These are phyloP conservation scores for Scleromitrula shiraiana DNA, from an alignment of 2,329 filamentous ascomycete genomes.

Conservation along the genomic window DNA sequence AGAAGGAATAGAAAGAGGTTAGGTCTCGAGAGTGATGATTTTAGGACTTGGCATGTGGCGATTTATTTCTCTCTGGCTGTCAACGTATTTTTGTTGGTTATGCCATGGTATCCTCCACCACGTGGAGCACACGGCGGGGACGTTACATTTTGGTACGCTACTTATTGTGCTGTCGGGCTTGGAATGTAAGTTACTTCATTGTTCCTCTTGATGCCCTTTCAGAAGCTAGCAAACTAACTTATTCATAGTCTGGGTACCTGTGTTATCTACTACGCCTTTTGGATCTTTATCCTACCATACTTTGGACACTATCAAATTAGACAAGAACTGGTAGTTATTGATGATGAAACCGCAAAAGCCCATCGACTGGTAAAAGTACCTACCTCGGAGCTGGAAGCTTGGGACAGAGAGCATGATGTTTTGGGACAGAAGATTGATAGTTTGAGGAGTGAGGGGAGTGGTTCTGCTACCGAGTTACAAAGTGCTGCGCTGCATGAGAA, in stretches of 20 bases:
- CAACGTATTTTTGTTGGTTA: slow-evolving; percentile 55
- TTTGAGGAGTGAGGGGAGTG: neutral
- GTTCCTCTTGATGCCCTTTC: neutral
- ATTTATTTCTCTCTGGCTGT: slow-evolving; percentile 52
- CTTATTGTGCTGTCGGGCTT: slow-evolving; percentile 57
- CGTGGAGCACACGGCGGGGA: slow-evolving; percentile 52
- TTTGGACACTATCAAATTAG: slow-evolving; percentile 46
- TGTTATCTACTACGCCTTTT: slow-evolving; percentile 48
- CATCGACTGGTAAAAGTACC: slow-evolving; percentile 47
- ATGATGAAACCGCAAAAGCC: slow-evolving; percentile 37
- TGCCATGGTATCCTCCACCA: slow-evolving; percentile 64
- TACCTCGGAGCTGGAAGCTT: slow-evolving; percentile 39
- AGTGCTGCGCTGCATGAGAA: neutral
- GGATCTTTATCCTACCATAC: slow-evolving; percentile 49
- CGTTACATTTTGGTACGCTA: slow-evolving; percentile 68
- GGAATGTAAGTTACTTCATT: slow-evolving; percentile 48
- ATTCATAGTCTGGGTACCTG: slow-evolving; percentile 41
- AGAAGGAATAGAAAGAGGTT: slow-evolving; percentile 45
- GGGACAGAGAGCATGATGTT: slow-evolving; percentile 52
- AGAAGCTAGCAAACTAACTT: neutral
- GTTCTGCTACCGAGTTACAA: too few species aligned
- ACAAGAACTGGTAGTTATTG: slow-evolving; percentile 44
- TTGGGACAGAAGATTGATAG: slow-evolving; percentile 10
- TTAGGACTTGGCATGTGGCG: slow-evolving; percentile 45
- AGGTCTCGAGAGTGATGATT: slow-evolving; percentile 37